These are phyloP conservation scores for Fusarium domesticum DNA, from an alignment of 2,329 filamentous ascomycete genomes.

Conservation along the genomic window DNA sequence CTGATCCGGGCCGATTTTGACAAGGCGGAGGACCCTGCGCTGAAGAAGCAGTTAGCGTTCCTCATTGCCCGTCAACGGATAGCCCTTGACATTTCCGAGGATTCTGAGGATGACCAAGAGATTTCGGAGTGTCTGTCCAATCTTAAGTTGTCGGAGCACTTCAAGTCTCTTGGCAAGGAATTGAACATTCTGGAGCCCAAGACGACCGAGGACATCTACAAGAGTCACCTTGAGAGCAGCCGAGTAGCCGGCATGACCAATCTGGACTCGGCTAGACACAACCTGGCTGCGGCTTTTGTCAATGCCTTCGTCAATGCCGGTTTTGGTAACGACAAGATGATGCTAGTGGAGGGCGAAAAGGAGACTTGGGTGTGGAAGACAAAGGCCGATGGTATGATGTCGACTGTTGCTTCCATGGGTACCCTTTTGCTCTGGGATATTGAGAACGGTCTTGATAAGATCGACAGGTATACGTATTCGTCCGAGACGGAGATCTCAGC, in stretches of 20 bases:
- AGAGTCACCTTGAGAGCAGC: conserved; percentile 95
- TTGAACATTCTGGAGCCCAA: conserved; percentile 96
- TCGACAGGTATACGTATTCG: conserved; percentile 90
- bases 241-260: conserved; percentile 91
- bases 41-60: conserved; percentile 94
- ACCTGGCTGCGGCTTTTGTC: conserved; percentile 91
- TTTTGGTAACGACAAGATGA: conserved; percentile 95
- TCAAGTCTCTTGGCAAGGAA: conserved; percentile 91
- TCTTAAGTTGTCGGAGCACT: conserved; percentile 82
- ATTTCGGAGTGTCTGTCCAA: conserved; percentile 84
- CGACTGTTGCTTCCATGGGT: conserved; percentile 89
- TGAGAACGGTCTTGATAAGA: conserved; percentile 85
- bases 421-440: conserved; percentile 93
- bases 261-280: conserved; percentile 91
- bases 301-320: conserved; percentile 97
- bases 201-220: conserved; percentile 98
- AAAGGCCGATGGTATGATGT: conserved; percentile 96
- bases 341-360: conserved; percentile 86
- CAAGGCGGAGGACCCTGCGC: conserved; percentile 71
- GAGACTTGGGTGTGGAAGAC: conserved; percentile 99
- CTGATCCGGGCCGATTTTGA: conserved; percentile 81
- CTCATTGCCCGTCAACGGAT: conserved; percentile 90
- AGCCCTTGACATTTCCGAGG: conserved; percentile 66
- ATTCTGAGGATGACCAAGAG: conserved; percentile 67
- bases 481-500: conserved; percentile 79